Conservation (phyloP, 192 early-diverging fungal species). For the Endogone sp. region DNA sequence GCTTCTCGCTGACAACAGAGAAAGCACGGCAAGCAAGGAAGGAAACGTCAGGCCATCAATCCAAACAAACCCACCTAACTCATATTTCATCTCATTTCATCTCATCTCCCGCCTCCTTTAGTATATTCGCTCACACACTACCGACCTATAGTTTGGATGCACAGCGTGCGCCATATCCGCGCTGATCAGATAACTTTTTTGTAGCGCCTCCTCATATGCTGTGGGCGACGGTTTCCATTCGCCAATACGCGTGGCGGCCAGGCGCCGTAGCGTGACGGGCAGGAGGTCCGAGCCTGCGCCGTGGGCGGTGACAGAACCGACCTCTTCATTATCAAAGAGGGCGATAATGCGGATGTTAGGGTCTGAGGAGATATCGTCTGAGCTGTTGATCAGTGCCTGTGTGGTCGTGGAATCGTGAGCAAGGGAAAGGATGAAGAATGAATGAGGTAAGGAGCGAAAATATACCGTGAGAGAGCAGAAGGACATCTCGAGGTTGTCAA, state of each 20-base stretch:
- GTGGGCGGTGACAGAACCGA: constrained; percentile 88
- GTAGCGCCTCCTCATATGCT: constrained; percentile 82
- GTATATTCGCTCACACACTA: constrained; percentile 9
- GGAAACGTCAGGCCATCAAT: not conserved
- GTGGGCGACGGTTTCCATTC: constrained; percentile 20
- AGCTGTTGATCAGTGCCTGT: constrained; percentile 56
- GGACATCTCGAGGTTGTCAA: constrained; percentile 98
- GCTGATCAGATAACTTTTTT: constrained; percentile 82
- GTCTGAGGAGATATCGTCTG: constrained; percentile 52
- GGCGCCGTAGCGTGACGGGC: constrained; percentile 64
- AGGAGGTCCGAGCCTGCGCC: constrained; percentile 92
- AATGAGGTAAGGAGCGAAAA: constrained; percentile 17
- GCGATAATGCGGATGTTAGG: constrained; percentile 79
- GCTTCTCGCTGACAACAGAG: constrained; percentile 58
- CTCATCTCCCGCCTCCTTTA: not conserved
- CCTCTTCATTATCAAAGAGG: constrained; percentile 98
- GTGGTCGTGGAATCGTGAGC: constrained; percentile 4
- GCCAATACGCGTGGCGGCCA: constrained; percentile 40
- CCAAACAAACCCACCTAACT: not conserved
- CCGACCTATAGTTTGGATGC: constrained; percentile 73
- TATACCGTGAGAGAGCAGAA: constrained; percentile 74
- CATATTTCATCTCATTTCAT: too few species aligned
- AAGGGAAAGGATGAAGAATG: constrained; percentile 7
- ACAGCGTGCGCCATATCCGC: constrained; percentile 94
- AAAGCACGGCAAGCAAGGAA: not conserved